Conservation (phyloP, 495 filamentous ascomycete species). For the Penicillium longicatenatum region DNA sequence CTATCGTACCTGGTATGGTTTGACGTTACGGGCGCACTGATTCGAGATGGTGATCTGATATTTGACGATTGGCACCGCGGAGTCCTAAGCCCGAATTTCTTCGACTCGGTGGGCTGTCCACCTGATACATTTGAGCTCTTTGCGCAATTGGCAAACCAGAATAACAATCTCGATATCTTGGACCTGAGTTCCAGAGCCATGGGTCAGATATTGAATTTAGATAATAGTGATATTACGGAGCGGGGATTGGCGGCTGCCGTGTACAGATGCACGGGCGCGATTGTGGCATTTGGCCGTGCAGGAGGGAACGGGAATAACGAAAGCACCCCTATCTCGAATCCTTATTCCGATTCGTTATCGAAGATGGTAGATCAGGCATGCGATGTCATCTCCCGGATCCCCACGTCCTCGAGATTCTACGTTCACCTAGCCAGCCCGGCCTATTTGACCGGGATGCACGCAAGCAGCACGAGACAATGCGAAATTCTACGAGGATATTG, state of each 20-base stretch:
- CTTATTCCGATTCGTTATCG: conserved; percentile 15
- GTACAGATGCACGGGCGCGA: conserved; percentile 32
- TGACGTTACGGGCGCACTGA: conserved; percentile 32
- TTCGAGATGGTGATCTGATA: conserved; percentile 24
- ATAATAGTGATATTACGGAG: conserved; percentile 12
- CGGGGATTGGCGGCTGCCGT: conserved; percentile 23
- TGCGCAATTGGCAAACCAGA: conserved; percentile 24
- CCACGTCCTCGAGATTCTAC: conserved; percentile 29
- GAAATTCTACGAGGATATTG: conserved; percentile 31
- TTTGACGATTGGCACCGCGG: conserved; percentile 39
- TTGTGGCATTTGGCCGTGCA: conserved; percentile 25
- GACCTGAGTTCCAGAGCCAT: conserved; percentile 27
- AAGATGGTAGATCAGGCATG: conserved; percentile 28
- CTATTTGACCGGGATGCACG: conserved; percentile 28
- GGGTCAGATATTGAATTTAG: conserved; percentile 22
- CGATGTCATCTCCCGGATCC: conserved; percentile 23
- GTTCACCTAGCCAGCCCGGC: conserved; percentile 32
- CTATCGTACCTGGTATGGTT: conserved; percentile 38
- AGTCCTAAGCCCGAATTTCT: conserved; percentile 24
- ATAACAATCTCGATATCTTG: conserved; percentile 7
- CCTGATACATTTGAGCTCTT: conserved; percentile 34
- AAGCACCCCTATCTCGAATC: background rate
- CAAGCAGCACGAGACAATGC: conserved; percentile 22
- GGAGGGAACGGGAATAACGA: conserved; percentile 6
- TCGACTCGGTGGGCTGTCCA: conserved; percentile 36